phyloP scores from a whole-genome alignment of 2,329 filamentous ascomycete genomes.

The Claviceps sp. region DNA sequence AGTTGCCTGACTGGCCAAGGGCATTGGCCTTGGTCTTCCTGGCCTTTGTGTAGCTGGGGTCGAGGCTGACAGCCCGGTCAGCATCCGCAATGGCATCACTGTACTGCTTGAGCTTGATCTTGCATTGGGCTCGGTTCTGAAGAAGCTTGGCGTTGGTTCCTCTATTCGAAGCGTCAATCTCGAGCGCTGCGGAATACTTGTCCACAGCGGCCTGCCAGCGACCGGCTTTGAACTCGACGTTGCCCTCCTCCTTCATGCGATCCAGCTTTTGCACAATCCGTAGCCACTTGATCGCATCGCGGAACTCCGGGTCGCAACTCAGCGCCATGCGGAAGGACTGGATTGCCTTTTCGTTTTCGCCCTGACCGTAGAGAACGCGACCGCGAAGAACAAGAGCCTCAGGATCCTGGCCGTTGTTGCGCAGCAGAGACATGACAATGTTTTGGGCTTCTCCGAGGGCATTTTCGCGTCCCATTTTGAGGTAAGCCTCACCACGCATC shows the following conservation, averaged over 20 bases:
- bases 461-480: conserved; percentile 86
- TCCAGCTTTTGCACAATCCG: conserved; percentile 85
- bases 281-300: conserved; percentile 76
- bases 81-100: conserved; percentile 74
- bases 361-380: conserved; percentile 75
- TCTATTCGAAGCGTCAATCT: conserved; percentile 77
- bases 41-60: conserved; percentile 77
- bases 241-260: conserved; percentile 87
- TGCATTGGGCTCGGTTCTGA: conserved; percentile 82
- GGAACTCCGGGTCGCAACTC: conserved; percentile 82
- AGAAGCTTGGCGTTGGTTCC: conserved; percentile 89
- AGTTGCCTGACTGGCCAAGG: conserved; percentile 68
- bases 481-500: conserved; percentile 78
- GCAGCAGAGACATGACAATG: conserved; percentile 75
- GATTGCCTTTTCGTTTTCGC: conserved; percentile 89
- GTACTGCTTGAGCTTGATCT: conserved; percentile 72
- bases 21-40: conserved; percentile 90
- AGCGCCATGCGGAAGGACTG: conserved; percentile 85
- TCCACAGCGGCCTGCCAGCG: conserved; percentile 69
- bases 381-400: conserved; percentile 86
- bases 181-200: conserved; percentile 70
- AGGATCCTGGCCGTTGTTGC: conserved; percentile 79
- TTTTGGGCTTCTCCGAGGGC: conserved; percentile 84
- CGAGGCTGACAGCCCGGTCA: conserved; percentile 68
- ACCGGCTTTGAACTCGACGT: conserved; percentile 75